Base-by-base conservation (phyloP, 495 filamentous ascomycete genomes). In the Trichoderma parareesei region DNA sequence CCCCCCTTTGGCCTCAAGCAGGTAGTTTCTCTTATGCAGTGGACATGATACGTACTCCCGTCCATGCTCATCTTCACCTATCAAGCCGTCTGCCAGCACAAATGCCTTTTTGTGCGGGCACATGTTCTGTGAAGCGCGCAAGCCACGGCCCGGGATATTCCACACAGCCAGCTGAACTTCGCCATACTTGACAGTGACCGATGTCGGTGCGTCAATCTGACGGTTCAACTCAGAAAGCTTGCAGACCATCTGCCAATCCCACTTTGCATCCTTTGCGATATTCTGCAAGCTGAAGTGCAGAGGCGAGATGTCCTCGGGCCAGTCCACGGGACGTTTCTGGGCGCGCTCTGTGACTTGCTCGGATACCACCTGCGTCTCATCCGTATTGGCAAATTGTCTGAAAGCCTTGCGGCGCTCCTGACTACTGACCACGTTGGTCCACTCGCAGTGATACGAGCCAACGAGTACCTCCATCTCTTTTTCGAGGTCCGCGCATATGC, bases 81-180 rank as follows among this genome's bases (percentile, higher is more conserved):
- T 85, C 2, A 98, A 71, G 5, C 91, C 91, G 72, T 97, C 93
- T 0, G 88, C 89, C 42, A 97, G 83, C 38, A 91, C 88, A 74
- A 98, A 97, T 0, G 93, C 87, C 38, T 93, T 90, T 77, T 96
- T 97, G 77, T 97, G 92, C 14, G 93, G 93, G 73, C 93, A 98
- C 93, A 98, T 98, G 73, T 98, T 92, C 81, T 98, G 93, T 16
- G 88, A 89, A n/a, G 91, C 90, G 72, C 93, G 94, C 46, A 49
- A 62, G 76, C 84, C 96, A 61, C 85, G 83, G 20, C 91, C 93
- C 65, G 85, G 84, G 67, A 97, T 81, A 71, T 92, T 91, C 84
- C 94, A 97, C 65, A 97, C 79, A 18, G 93, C 92, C 5, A 97
- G 83, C 74, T 98, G 93, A 0, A 92, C 97, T 73, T 97, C 92